Conservation (phyloP, 345 rosid genomes). For the Gossypium bickii region DNA sequence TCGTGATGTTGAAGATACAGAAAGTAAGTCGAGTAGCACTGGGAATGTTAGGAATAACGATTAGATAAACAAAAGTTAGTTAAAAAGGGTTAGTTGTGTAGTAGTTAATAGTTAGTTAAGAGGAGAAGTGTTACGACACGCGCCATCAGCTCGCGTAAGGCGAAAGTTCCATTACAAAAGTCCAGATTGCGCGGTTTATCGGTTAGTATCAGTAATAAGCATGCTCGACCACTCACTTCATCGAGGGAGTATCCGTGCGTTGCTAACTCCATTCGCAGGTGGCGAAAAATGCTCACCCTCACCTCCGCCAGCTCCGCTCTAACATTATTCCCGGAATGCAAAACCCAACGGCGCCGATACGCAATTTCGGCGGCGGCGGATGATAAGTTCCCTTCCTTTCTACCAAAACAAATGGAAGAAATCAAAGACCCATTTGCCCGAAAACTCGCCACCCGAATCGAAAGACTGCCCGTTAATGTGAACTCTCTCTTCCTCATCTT, state of each 20-base stretch:
- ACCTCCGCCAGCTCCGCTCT: constrained; percentile 9
- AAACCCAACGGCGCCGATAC: constrained; percentile 16
- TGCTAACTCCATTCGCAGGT: neutral
- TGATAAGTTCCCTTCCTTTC: constrained; percentile 47
- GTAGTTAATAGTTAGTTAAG: neutral
- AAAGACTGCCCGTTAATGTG: constrained; percentile 51
- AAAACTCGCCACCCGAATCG: constrained; percentile 54
- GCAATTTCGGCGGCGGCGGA: constrained; percentile 15
- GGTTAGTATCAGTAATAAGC: neutral
- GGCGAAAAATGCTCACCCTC: constrained; percentile 30
- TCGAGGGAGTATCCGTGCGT: neutral
- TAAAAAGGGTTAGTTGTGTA: too few species aligned
- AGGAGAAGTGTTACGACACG: neutral
- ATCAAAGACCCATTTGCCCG: constrained; percentile 53
- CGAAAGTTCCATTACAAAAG: neutral
- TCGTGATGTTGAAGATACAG: too few species aligned
- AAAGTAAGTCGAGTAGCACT: too few species aligned
- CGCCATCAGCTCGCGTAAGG: neutral
- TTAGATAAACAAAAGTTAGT: too few species aligned
- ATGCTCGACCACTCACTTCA: constrained; percentile 7
- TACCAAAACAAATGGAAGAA: constrained; percentile 51
- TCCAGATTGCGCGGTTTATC: neutral
- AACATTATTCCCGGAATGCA: neutral
- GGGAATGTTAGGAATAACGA: too few species aligned
- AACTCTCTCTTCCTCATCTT: neutral